Percentiles rank a stretch among this genome's conserved stretches.
Evolutionary conservation across 148 eudicot species (phyloP).

Genomic region (Pharnaceum exiguum): DNA sequence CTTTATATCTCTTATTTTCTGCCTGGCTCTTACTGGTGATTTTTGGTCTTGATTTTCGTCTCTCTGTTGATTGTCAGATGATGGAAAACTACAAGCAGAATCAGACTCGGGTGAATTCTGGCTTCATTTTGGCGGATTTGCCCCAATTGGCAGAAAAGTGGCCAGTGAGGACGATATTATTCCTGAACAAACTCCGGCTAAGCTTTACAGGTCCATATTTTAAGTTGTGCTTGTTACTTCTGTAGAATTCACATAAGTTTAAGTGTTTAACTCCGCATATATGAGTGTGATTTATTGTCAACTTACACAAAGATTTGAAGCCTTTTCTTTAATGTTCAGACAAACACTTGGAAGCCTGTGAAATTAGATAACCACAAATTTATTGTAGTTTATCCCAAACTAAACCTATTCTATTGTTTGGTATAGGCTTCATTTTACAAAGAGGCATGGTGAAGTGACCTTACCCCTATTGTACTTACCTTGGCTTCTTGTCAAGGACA

Average conservation of each 20-base stretch:
- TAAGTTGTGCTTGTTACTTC: background rate
- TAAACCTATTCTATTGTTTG: no score
- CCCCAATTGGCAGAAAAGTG: slow-evolving; percentile 91
- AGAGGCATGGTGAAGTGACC: no score
- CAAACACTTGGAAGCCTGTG: no score
- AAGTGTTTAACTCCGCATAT: no score
- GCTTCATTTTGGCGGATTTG: slow-evolving; percentile 99
- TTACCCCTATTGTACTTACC: no score
- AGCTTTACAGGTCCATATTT: slow-evolving; percentile 61
- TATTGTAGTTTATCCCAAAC: no score
- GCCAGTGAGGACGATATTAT: slow-evolving; percentile 78
- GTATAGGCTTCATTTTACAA: no score
- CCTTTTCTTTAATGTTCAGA: no score
- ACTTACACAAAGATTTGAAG: no score
- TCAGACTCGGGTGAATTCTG: slow-evolving; percentile 96
- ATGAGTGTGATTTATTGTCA: no score
- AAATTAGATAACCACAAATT: no score
- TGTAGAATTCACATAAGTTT: background rate
- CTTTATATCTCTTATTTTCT: background rate
- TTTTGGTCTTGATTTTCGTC: slow-evolving; percentile 4
- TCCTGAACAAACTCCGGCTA: slow-evolving; percentile 71
- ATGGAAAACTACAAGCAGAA: slow-evolving; percentile 94
- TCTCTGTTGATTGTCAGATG: slow-evolving; percentile 45
- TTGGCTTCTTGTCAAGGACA: no score
- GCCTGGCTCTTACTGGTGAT: background rate